These are phyloP conservation scores for Bipolaris gigantea DNA, from an alignment of 2,329 filamentous ascomycete genomes.

Conservation along the genomic window DNA sequence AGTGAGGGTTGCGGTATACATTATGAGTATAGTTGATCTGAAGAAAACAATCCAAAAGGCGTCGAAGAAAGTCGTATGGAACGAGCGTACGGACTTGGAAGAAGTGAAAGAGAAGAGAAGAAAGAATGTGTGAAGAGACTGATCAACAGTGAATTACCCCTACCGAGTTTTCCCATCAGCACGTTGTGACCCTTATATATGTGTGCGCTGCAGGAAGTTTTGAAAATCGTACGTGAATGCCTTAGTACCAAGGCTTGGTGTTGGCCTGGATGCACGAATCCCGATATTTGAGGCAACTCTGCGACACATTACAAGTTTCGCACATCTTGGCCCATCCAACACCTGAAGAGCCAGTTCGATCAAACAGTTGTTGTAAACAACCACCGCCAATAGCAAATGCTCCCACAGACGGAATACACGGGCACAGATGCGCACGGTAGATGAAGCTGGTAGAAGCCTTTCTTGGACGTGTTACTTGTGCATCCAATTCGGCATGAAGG, in stretches of 20 bases:
- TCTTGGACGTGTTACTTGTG: not conserved
- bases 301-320: conserved; percentile 18
- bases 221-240: conserved; percentile 5
- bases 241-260: conserved; percentile 27
- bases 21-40: conserved; percentile 12
- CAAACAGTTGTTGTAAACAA: not conserved
- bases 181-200: conserved; percentile 3
- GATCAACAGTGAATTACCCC: conserved; percentile 30
- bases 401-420: too few relatives aligned
- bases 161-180: not conserved
- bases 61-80: not conserved
- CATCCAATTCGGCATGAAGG: not conserved
- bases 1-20: conserved; percentile 20
- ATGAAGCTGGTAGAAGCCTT: not conserved
- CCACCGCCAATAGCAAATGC: not conserved
- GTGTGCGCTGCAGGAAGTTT: not conserved
- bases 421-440: not conserved
- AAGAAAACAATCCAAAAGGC: not conserved
- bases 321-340: conserved; percentile 15
- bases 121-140: conserved; percentile 25
- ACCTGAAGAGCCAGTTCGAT: not conserved
- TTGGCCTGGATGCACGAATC: conserved; percentile 13
- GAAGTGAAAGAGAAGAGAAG: conserved; percentile 5
- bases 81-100: conserved; percentile 4
- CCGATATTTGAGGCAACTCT: conserved; percentile 23